Percentiles rank a stretch among this genome's conserved stretches.
These are phyloP conservation scores for Penicillium sclerotiorum DNA, from an alignment of 2,329 filamentous ascomycete genomes.

Conservation along the genomic window DNA sequence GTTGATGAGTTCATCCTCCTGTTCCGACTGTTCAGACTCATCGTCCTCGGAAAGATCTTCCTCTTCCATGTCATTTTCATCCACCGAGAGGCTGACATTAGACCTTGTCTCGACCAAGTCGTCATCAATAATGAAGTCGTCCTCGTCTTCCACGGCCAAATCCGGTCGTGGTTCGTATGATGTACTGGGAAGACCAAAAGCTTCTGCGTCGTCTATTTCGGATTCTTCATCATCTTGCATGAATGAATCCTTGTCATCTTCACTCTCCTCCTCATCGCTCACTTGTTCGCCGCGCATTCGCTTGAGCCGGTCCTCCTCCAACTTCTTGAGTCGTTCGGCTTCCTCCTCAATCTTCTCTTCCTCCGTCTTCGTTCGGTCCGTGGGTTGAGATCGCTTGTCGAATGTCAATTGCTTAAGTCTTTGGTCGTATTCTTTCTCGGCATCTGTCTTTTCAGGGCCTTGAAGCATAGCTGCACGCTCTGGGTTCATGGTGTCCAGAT, in stretches of 20 bases:
- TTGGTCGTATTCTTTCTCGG: slow-evolving; percentile 86
- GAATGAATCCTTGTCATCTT: slow-evolving; percentile 36
- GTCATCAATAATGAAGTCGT: slow-evolving; percentile 89
- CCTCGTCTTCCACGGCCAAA: slow-evolving; percentile 84
- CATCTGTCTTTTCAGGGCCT: slow-evolving; percentile 64
- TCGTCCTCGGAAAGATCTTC: slow-evolving; percentile 58
- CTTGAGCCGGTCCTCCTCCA: slow-evolving; percentile 79
- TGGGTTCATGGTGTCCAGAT: slow-evolving; percentile 60
- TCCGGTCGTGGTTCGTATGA: slow-evolving; percentile 41
- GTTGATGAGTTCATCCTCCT: slow-evolving; percentile 70
- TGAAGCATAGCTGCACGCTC: slow-evolving; percentile 64
- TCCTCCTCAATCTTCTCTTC: slow-evolving; percentile 82
- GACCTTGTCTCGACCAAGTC: slow-evolving; percentile 83
- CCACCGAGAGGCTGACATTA: slow-evolving; percentile 46
- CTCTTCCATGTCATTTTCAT: slow-evolving; percentile 53
- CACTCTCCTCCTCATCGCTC: slow-evolving; percentile 61
- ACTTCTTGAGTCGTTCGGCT: slow-evolving; percentile 71
- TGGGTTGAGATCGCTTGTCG: slow-evolving; percentile 82
- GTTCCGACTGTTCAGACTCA: slow-evolving; percentile 48
- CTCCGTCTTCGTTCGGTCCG: slow-evolving; percentile 85
- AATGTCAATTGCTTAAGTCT: slow-evolving; percentile 78
- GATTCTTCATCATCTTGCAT: slow-evolving; percentile 37
- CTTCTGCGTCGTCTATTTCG: slow-evolving; percentile 59
- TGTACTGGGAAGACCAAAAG: slow-evolving; percentile 61
- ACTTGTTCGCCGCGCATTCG: slow-evolving; percentile 86